A percentile compares a stretch with the other conserved stretches of the same genome.
These are phyloP conservation scores for Ogataea glucozyma DNA, from an alignment of 805 yeast genomes.

Conservation along the genomic window DNA sequence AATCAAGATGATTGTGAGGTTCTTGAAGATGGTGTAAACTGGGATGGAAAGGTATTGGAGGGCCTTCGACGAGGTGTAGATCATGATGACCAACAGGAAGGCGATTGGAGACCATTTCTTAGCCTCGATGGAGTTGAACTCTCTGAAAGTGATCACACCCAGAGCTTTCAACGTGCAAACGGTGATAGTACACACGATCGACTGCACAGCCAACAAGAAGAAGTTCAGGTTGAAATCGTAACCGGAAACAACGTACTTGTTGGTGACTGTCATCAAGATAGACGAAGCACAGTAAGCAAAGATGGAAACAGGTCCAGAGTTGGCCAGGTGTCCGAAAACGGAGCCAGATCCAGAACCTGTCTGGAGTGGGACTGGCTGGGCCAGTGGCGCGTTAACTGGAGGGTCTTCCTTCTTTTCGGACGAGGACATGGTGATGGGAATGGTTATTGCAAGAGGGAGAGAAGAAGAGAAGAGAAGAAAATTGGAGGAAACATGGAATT, in stretches of 20 bases:
- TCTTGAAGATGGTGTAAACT: conserved; percentile 96
- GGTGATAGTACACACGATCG: conserved; percentile 75
- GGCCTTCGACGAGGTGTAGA: conserved; percentile 95
- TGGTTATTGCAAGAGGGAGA: neutral
- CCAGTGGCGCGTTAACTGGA: conserved; percentile 18
- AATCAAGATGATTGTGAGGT: conserved; percentile 91
- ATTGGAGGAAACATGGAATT: too few species aligned
- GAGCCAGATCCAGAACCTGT: conserved; percentile 22
- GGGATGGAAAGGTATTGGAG: conserved; percentile 89
- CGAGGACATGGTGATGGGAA: conserved; percentile 18
- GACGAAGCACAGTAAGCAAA: conserved; percentile 89
- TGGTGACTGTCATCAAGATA: conserved; percentile 95
- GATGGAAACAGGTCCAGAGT: conserved; percentile 69
- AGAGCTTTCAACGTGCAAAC: conserved; percentile 71
- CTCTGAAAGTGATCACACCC: conserved; percentile 83
- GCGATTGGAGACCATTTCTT: conserved; percentile 97
- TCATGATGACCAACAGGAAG: conserved; percentile 84
- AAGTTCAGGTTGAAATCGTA: conserved; percentile 77
- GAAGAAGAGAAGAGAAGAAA: conserved; percentile 1
- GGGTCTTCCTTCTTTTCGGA: conserved; percentile 32
- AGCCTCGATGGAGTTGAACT: conserved; percentile 82
- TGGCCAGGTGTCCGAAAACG: conserved; percentile 36
- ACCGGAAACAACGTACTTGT: conserved; percentile 88
- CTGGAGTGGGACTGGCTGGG: conserved; percentile 21
- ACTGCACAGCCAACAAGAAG: conserved; percentile 85